phyloP scores from a whole-genome alignment of 2,329 filamentous ascomycete species.

The Alternaria incomplexa region DNA sequence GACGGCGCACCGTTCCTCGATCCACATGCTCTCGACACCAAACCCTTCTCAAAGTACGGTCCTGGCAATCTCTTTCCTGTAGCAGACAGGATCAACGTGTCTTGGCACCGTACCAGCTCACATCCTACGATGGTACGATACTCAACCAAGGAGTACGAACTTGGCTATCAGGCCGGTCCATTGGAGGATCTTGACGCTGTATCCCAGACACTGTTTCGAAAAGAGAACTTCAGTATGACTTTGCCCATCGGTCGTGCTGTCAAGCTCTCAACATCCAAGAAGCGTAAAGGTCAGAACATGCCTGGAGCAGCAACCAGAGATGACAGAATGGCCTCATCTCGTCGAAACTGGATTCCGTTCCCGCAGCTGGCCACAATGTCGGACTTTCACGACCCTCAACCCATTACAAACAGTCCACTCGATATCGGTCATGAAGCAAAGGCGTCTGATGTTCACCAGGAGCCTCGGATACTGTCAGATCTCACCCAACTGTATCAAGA shows the following conservation, averaged over 20 bases:
- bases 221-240: neutral
- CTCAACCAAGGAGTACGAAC: slow-evolving; percentile 25
- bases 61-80: slow-evolving; percentile 12
- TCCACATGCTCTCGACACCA: slow-evolving; percentile 12
- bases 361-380: neutral
- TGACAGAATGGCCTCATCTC: neutral
- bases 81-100: slow-evolving; percentile 22
- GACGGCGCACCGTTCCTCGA: slow-evolving; percentile 27
- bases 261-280: slow-evolving; percentile 10
- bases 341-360: neutral
- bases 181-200: slow-evolving; percentile 29
- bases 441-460: neutral
- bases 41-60: slow-evolving; percentile 19
- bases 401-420: neutral
- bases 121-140: slow-evolving; percentile 26
- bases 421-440: neutral
- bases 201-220: slow-evolving; percentile 9
- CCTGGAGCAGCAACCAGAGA: slow-evolving; percentile 5
- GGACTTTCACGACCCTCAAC: neutral
- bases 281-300: slow-evolving; percentile 2
- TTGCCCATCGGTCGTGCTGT: slow-evolving; percentile 14
- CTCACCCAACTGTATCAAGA: neutral
- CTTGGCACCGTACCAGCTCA: slow-evolving; percentile 24
- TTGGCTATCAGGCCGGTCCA: slow-evolving; percentile 13
- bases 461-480: neutral